Evolutionary conservation across 768 basidiomycete species (phyloP), one percentile per base, ranked within the genome.

Genomic region (Leucosporidium creatinivorum): DNA sequence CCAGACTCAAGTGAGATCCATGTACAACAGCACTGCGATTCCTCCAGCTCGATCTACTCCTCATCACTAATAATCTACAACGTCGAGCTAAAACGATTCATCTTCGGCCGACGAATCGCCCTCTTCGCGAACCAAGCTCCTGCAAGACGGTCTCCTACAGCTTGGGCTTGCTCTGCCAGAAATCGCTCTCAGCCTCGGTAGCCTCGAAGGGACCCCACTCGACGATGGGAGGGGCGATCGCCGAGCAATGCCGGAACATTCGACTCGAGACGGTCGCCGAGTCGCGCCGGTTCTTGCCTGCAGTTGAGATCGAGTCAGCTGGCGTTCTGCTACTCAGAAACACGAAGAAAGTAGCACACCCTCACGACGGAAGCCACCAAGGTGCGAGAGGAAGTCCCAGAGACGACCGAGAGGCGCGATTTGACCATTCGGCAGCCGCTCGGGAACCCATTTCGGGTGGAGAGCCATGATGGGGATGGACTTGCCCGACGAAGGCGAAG

Each of bases 331-430:
- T 0, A 1, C 0, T 3, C 2, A 19, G 30, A 18, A 2, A n/a
- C n/a, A 36, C 17, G 13, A 8, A 8, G 7, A 10, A n/a, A n/a
- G 5, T 26, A 33, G 33, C 30, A 21, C 2, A 66, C 70, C 74
- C 51, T 75, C 74, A 9, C 72, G 21, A 51, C 74, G 33, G 63
- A 75, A 75, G 50, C 51, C 50, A 28, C 70, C 69, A 51, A 75
- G 25, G 36, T 69, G 57, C 30, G 68, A 70, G n/a, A 66, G 65
- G 33, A 73, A 73, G 30, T 65, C 60, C 64, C 70, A 69, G 48
- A 75, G 60, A 39, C 50, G 60, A 1, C 72, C 74, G 7, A 49
- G 39, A 0, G 71, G 55, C 7, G 55, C 65, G 30, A 72, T 72
- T 31, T 55, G 51, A 2, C 71, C 71, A 50, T 65, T 61, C 12